A percentile compares a stretch with the other conserved stretches of the same genome.
phyloP scores from a whole-genome alignment of 208 protist genomes.

The Acanthamoeba royreba region DNA sequence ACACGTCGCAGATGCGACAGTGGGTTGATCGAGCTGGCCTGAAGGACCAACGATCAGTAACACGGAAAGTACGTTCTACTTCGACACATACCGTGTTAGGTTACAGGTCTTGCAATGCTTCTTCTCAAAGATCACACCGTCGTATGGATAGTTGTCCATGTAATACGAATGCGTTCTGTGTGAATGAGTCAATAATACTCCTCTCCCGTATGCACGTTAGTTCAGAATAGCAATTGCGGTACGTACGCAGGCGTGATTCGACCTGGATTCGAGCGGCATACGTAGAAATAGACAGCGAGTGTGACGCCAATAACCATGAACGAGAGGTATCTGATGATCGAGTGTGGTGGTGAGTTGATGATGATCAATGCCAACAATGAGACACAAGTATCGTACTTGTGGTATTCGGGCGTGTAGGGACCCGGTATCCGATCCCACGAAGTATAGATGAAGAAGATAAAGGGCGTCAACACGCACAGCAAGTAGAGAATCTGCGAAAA shows the following conservation, averaged over 20 bases:
- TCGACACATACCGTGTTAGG: not conserved
- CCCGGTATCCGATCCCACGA: not conserved
- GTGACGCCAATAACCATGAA: not conserved
- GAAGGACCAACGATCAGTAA: too few species aligned
- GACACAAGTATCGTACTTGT: too few species aligned
- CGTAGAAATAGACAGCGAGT: not conserved
- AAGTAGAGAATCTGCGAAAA: conserved; percentile 26
- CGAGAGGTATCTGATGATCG: not conserved
- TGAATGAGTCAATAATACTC: too few species aligned
- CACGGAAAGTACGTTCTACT: too few species aligned
- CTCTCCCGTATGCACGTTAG: too few species aligned
- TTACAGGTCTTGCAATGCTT: not conserved
- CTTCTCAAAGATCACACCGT: not conserved
- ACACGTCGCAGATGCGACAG: conserved; percentile 88
- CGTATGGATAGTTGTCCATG: conserved; percentile 16
- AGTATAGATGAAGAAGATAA: not conserved
- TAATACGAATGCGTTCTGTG: not conserved
- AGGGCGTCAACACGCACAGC: conserved; percentile 2
- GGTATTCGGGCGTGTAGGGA: not conserved
- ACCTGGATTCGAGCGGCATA: conserved; percentile 3
- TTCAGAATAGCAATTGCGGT: not conserved
- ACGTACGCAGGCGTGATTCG: not conserved
- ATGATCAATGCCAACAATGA: too few species aligned
- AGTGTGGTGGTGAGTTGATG: too few species aligned
- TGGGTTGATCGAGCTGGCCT: conserved; percentile 92